phyloP scores from a whole-genome alignment of 1,139 yeast genomes.

The Lodderomyces oxycetoniae region DNA sequence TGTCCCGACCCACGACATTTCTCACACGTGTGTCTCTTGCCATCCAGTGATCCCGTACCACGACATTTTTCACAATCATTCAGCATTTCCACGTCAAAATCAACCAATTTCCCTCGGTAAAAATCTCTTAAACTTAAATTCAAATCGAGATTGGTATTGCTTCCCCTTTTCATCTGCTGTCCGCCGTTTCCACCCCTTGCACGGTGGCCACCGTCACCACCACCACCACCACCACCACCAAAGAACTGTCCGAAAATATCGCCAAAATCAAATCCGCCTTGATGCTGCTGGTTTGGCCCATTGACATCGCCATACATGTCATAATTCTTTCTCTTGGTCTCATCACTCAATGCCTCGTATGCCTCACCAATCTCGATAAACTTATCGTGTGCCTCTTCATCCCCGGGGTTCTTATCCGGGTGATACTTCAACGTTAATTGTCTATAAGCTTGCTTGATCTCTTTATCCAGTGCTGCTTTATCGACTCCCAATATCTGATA shows the following conservation, averaged over 20 bases:
- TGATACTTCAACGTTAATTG: conserved; percentile 82
- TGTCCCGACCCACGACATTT: conserved; percentile 76
- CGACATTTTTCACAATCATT: conserved; percentile 71
- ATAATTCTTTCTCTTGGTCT: conserved; percentile 65
- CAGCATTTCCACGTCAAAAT: conserved; percentile 63
- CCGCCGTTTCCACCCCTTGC: conserved; percentile 24
- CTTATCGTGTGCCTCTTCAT: conserved; percentile 76
- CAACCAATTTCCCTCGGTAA: conserved; percentile 61
- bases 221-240: conserved; percentile 40
- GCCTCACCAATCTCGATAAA: conserved; percentile 93
- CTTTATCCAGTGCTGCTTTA: conserved; percentile 67
- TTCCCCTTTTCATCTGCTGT: conserved; percentile 58
- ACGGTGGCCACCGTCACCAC: conserved; percentile 26
- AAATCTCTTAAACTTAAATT: conserved; percentile 59
- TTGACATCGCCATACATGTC: conserved; percentile 87
- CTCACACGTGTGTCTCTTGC: conserved; percentile 57
- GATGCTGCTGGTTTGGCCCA: conserved; percentile 36
- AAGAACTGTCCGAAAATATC: conserved; percentile 72
- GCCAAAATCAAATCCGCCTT: conserved; percentile 43
- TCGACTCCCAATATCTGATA: conserved; percentile 60
- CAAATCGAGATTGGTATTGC: conserved; percentile 54
- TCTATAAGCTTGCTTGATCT: conserved; percentile 84
- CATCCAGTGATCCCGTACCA: conserved; percentile 85
- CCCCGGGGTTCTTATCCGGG: conserved; percentile 81
- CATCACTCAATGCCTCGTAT: conserved; percentile 78